Percentiles rank a stretch among this genome's conserved stretches.
These are phyloP conservation scores for Anisodus tanguticus DNA, from an alignment of 257 asterid genomes.

Conservation along the genomic window DNA sequence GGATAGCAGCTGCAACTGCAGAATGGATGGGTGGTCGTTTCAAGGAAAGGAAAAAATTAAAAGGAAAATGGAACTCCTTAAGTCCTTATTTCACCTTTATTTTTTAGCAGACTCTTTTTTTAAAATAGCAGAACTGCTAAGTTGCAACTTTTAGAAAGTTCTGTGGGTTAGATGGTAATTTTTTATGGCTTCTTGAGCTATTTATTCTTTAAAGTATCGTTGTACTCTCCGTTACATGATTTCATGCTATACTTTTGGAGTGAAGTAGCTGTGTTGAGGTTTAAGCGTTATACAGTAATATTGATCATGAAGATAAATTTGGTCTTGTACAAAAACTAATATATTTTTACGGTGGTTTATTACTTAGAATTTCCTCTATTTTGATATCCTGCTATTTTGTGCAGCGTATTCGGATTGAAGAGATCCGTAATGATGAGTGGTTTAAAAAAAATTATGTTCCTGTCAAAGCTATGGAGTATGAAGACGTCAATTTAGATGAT, in stretches of 20 bases:
- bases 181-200: conserved; percentile 8
- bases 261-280: conserved; percentile 17
- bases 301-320: conserved; percentile 22
- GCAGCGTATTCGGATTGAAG: conserved; percentile 92
- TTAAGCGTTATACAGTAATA: neutral
- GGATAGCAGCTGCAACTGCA: neutral
- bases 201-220: neutral
- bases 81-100: conserved; percentile 2
- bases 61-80: neutral
- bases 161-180: neutral
- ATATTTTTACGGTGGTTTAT: neutral
- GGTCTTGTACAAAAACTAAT: neutral
- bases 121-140: neutral
- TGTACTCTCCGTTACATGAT: neutral
- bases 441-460: conserved; percentile 79
- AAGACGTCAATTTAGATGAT: conserved; percentile 93
- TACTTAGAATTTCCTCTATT: neutral
- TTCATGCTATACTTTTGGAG: neutral
- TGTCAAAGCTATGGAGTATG: conserved; percentile 68
- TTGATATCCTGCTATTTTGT: conserved; percentile 32
- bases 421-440: conserved; percentile 92
- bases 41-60: neutral
- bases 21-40: neutral
- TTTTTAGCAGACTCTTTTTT: neutral
- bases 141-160: neutral